Evolutionary conservation across 305 asterid species (phyloP), one percentile per base, ranked within the genome.

Genomic region (Nicotiana rustica): DNA sequence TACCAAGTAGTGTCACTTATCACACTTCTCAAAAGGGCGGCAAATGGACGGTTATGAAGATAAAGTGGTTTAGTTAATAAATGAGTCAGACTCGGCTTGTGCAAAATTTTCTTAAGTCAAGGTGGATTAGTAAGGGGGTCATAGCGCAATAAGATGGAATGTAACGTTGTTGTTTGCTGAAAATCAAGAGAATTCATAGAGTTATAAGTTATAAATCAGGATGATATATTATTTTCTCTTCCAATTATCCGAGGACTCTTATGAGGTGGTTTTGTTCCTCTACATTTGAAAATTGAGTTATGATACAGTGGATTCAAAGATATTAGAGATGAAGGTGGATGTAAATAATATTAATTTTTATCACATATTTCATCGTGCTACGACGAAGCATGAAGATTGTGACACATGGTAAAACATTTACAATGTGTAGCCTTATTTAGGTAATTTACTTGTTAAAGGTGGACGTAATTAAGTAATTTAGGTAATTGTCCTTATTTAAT

Each of bases 391-490:
- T 52, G 29, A 41, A 75, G 10, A 52, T 29, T 33, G 79, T 71
- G 29, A 52, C 15, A 49, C 29, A 29, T 75, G 79, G 29, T 75
- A 75, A 75, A 25, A 75, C 3, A 75, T 29, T 75, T 52, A 73
- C 29, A 21, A 73, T 49, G 78, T 14, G 15, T 14, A 25, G 79
- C 25, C 65, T 75, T 75, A 75, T 75, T 75, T 49, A 49, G 79
- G 47, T 75, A 75, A 75, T 25, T 75, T 21, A 75, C 44, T 52
- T 75, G 79, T 38, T 75, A 75, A 49, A 75, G 64, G 64, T 75
- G 15, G 29, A 12, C 17, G 38, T 47, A 47, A 52, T 75, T 75
- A 25, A 49, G 44, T 15, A 49, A 49, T 52, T 14, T 19, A 25
- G 25, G 25, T 25, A 25, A 25, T 25, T 25, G 25, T 25, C 25